Percentiles rank a stretch among this genome's conserved stretches.
Conservation (phyloP, 192 early-diverging fungal species). For the Geosiphon pyriformis region DNA sequence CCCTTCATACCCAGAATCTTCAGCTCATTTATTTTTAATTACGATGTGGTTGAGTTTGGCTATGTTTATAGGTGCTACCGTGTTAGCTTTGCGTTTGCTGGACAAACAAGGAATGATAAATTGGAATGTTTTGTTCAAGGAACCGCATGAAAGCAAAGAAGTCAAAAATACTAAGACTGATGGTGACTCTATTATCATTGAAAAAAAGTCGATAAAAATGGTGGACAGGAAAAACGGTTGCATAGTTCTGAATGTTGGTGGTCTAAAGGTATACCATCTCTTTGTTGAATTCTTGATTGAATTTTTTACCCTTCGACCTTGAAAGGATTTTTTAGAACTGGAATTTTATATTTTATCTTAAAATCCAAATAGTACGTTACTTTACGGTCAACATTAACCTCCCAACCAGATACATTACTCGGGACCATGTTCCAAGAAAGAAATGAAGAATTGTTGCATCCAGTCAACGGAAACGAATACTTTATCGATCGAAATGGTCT, state of each 20-base stretch:
- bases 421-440: neutral
- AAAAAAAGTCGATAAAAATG: too few relatives aligned
- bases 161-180: too few relatives aligned
- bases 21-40: neutral
- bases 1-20: neutral
- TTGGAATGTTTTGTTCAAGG: neutral
- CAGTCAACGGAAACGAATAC: neutral
- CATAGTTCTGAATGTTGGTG: constrained; percentile 4
- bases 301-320: too few relatives aligned
- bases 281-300: too few relatives aligned
- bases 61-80: neutral
- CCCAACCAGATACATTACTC: constrained; percentile 3
- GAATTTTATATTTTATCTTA: neutral
- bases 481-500: constrained; percentile 4
- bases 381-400: neutral
- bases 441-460: neutral
- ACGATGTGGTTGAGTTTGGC: neutral
- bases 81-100: neutral
- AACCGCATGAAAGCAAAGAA: too few relatives aligned
- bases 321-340: too few relatives aligned
- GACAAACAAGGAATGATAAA: neutral
- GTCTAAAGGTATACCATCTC: constrained; percentile 9
- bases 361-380: neutral
- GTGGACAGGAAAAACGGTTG: neutral
- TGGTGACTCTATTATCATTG: too few relatives aligned